A percentile compares a stretch with the other conserved stretches of the same genome.
These are phyloP conservation scores for Fomitopsis betulina DNA, from an alignment of 1,284 basidiomycete genomes.

Conservation along the genomic window DNA sequence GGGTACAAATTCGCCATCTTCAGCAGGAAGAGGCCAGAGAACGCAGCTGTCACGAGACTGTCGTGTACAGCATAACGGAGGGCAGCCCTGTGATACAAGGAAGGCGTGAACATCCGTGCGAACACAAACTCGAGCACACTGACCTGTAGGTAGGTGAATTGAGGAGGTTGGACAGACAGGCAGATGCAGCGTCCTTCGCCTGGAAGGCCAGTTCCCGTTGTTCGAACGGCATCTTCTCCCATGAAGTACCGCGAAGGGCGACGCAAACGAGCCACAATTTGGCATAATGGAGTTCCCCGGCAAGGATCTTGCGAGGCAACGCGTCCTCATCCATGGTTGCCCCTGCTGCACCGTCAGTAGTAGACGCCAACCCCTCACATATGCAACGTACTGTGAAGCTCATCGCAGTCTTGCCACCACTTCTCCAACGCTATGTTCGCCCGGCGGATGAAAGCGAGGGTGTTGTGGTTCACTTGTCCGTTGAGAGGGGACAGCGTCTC, in stretches of 20 bases:
- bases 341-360: conserved; percentile 33
- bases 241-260: conserved; percentile 83
- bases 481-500: conserved; percentile 84
- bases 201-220: conserved; percentile 92
- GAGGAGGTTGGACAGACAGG: conserved; percentile 78
- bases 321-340: conserved; percentile 81
- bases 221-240: conserved; percentile 94
- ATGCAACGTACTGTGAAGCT: conserved; percentile 59
- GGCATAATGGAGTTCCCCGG: conserved; percentile 85
- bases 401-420: conserved; percentile 87
- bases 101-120: background rate
- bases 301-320: conserved; percentile 80
- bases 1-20: conserved; percentile 90
- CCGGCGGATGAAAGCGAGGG: conserved; percentile 80
- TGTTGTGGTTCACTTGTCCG: conserved; percentile 81
- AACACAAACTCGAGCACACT: conserved; percentile 14
- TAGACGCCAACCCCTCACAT: background rate
- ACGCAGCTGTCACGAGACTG: conserved; percentile 86
- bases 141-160: conserved; percentile 75
- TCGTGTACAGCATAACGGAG: conserved; percentile 90
- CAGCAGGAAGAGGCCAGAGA: conserved; percentile 87
- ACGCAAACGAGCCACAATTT: conserved; percentile 94
- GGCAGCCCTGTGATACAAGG: conserved; percentile 50
- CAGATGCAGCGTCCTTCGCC: conserved; percentile 87
- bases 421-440: conserved; percentile 82